Evolutionary conservation across 1,139 yeast species (phyloP), one percentile per base, ranked within the genome.

Genomic region (Kluyveromyces sp.): DNA sequence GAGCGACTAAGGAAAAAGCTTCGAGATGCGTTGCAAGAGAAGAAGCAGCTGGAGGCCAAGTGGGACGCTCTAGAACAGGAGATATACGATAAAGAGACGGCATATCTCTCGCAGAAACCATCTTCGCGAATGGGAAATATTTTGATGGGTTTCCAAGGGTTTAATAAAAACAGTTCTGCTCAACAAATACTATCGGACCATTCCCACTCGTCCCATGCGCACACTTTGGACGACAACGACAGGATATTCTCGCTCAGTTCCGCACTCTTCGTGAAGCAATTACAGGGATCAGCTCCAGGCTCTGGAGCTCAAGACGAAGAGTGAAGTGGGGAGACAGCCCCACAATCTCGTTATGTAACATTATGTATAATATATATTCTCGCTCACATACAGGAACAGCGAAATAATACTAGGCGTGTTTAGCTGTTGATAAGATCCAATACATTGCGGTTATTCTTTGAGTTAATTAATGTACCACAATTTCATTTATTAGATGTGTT

Each of bases 131-230:
- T 79, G 48, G 96, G 96, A 0, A 88, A 88, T 61, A 83, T 92
- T 33, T 85, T 89, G 33, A 83, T 83, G 54, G 97, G 97, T 0
- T 90, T 89, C 60, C 97, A 90, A 49, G 83, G 80, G 57, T 85
- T 86, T 61, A 73, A 82, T 45, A 86, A 85, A 60, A 64, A 68
- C n/a, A 30, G 30, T 21, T 34, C 52, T 47, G 50, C 44, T 34
- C 44, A 46, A 29, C 43, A 41, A 26, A 15, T 41, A 7, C 26
- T 41, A n/a, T 48, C 56, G 5, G 51, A 53, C 51, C 51, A 68
- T 63, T 41, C 43, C 6, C 37, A 41, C 37, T 21, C 54, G n/a
- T 48, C 48, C n/a, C 50, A 50, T 29, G 72, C 73, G 6, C 30
- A 26, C 5, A 29, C 37, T 3, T 79, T 83, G 61, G 77, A 80